Evolutionary conservation across 768 basidiomycete species (phyloP), one percentile per base, ranked within the genome.

Genomic region (Lentinula guzmanii): DNA sequence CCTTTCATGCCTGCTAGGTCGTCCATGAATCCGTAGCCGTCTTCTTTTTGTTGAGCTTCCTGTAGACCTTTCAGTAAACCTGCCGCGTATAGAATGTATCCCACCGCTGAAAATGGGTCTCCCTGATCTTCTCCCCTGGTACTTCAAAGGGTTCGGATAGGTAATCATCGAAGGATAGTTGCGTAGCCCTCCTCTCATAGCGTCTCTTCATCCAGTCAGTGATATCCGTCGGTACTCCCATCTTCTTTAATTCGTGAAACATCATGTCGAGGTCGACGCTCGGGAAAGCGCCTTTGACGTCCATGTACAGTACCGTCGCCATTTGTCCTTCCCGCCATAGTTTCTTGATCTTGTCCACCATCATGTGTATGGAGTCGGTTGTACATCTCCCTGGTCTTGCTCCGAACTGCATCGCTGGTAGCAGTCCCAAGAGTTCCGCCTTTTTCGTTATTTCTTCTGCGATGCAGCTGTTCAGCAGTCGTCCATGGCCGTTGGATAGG

Each of bases 231-330:
- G 74, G 74, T 1, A 73, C 58, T 0, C 69, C 51, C 8, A 46
- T 16, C 16, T 56, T 62, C 41, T 66, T 6, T 62, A 74, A 64
- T 51, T 74, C 65, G 53, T 71, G 63, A 2, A 66, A 2, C 9
- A 74, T 62, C 11, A 39, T 43, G 3, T 65, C 60, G 0, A 63
- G 51, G 11, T 61, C 65, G 4, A 62, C 63, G 45, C 65, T 74
- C 2, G 72, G 70, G 60, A 70, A 75, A 0, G 70, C 69, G 0
- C 66, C 68, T 62, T 72, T 61, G 3, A 74, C 66, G 48, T 76
- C 73, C 3, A 74, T 66, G 57, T 70, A 72, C 1, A 76, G 65
- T 0, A 63, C 65, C 2, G 67, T 62, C 2, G 64, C 72, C 0
- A 70, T 72, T 50, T 68, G 55, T 0, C 63, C 58, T 37, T 57